Evolutionary conservation across 495 filamentous ascomycete genomes (phyloP).

Genomic region (Aspergillus haitiensis): DNA sequence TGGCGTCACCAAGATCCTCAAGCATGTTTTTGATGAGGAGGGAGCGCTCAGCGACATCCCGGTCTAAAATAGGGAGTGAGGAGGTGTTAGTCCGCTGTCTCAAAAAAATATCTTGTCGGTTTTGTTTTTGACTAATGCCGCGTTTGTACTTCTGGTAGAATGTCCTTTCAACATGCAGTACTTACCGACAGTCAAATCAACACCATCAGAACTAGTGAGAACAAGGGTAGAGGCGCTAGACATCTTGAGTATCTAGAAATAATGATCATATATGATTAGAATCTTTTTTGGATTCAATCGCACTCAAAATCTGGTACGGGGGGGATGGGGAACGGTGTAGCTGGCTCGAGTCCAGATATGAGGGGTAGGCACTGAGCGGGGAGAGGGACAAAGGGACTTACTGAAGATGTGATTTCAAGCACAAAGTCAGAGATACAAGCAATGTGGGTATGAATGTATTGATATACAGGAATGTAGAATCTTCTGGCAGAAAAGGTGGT

Average conservation of each 20-base stretch:
- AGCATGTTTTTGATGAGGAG: conserved; percentile 97
- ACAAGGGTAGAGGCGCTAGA: conserved; percentile 37
- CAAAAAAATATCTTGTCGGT: background rate
- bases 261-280: background rate
- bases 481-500: too few relatives aligned
- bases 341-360: background rate
- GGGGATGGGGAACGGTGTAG: background rate
- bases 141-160: background rate
- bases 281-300: background rate
- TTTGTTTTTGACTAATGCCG: too few relatives aligned
- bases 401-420: too few relatives aligned
- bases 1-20: conserved; percentile 79
- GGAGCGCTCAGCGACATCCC: conserved; percentile 83
- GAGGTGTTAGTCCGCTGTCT: conserved; percentile 11
- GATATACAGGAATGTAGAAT: background rate
- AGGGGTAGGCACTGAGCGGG: too few relatives aligned
- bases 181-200: conserved; percentile 57
- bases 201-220: conserved; percentile 59
- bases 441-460: too few relatives aligned
- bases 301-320: too few relatives aligned
- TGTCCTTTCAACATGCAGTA: background rate
- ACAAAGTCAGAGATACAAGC: too few relatives aligned
- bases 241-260: conserved; percentile 21
- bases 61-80: conserved; percentile 52
- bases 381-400: too few relatives aligned